Percentiles rank a stretch among this genome's conserved stretches.
These are phyloP conservation scores for Fraxinus cuspidata DNA, from an alignment of 257 asterid genomes.

Conservation along the genomic window DNA sequence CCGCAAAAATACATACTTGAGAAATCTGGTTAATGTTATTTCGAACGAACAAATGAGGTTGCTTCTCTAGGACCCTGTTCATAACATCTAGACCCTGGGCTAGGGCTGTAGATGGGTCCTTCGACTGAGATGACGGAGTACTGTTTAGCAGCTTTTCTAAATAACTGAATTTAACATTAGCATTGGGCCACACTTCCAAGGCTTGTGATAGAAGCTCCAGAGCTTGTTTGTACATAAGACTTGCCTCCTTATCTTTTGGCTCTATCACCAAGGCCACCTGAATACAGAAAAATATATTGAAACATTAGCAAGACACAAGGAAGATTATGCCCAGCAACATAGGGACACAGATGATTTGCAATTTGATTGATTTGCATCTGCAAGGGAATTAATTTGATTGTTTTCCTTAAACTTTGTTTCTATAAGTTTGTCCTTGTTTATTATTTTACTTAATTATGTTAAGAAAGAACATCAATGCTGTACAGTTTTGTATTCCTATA, in stretches of 20 bases:
- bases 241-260: constrained; percentile 98
- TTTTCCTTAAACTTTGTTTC: no score
- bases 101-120: constrained; percentile 96
- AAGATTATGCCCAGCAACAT: no score
- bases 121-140: constrained; percentile 96
- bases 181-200: constrained; percentile 99
- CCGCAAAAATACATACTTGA: constrained; percentile 56
- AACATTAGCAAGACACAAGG: no score
- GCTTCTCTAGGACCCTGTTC: constrained; percentile 98
- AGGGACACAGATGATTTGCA: no score
- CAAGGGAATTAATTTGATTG: no score
- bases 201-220: constrained; percentile 95
- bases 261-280: constrained; percentile 97
- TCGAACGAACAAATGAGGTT: constrained; percentile 92
- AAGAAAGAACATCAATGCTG: no score
- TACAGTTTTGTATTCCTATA: no score
- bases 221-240: constrained; percentile 97
- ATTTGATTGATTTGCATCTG: no score
- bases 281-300: constrained; percentile 17
- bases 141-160: constrained; percentile 94
- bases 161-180: constrained; percentile 97
- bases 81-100: constrained; percentile 98
- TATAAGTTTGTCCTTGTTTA: no score
- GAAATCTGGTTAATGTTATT: constrained; percentile 91
- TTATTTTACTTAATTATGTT: no score